Evolutionary conservation across 371 early-diverging fungal genomes (phyloP).

Genomic region (Rhizomucor pusillus): DNA sequence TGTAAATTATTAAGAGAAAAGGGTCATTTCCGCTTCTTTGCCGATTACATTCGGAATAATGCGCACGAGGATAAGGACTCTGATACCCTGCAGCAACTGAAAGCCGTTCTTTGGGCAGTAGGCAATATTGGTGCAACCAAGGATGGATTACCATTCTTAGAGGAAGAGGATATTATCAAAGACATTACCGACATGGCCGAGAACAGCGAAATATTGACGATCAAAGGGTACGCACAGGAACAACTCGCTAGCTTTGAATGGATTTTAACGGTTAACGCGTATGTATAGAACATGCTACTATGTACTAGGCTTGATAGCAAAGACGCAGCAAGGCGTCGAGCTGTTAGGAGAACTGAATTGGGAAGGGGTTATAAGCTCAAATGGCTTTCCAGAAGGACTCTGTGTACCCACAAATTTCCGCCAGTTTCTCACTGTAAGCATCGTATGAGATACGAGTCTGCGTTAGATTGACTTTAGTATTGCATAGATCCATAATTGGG

Average conservation of each 20-base stretch:
- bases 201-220: constrained; percentile 62
- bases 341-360: constrained; percentile 73
- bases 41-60: constrained; percentile 57
- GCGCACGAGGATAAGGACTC: constrained; percentile 41
- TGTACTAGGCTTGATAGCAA: constrained; percentile 72
- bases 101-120: constrained; percentile 80
- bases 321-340: constrained; percentile 70
- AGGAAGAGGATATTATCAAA: constrained; percentile 67
- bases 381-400: constrained; percentile 56
- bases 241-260: neutral
- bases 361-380: constrained; percentile 64
- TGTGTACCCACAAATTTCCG: constrained; percentile 67
- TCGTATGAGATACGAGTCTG: neutral
- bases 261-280: neutral
- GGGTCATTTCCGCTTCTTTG: constrained; percentile 69
- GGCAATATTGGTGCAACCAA: constrained; percentile 77
- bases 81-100: constrained; percentile 55
- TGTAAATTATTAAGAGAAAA: constrained; percentile 60
- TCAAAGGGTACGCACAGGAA: constrained; percentile 66
- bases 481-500: constrained; percentile 63
- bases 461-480: neutral
- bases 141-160: constrained; percentile 68
- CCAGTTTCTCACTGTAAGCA: constrained; percentile 58
- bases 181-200: constrained; percentile 73
- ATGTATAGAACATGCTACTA: constrained; percentile 72